Conservation (phyloP, 2,329 filamentous ascomycete species). For the Aspergillus sp. region DNA sequence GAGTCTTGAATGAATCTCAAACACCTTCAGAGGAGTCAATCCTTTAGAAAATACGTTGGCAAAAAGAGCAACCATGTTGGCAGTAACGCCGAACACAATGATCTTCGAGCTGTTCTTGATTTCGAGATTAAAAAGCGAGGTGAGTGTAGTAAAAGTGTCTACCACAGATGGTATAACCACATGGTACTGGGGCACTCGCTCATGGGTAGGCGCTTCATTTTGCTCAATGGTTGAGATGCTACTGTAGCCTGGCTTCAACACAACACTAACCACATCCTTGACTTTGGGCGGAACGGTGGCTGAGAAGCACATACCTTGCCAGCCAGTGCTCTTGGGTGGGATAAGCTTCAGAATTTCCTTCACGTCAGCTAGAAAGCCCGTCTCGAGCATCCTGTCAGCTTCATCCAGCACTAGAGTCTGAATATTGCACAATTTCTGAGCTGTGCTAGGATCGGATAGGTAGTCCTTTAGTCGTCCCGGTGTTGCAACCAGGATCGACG, state of each 20-base stretch:
- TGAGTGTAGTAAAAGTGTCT: conserved; percentile 48
- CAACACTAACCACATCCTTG: conserved; percentile 70
- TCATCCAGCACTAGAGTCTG: conserved; percentile 52
- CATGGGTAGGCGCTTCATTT: conserved; percentile 74
- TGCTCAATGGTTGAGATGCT: conserved; percentile 81
- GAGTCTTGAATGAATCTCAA: conserved; percentile 75
- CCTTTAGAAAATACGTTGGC: conserved; percentile 52
- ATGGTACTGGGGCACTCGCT: conserved; percentile 51
- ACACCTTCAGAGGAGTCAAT: conserved; percentile 39
- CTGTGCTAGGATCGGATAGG: conserved; percentile 42
- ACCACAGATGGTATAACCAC: conserved; percentile 45
- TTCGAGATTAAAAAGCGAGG: conserved; percentile 49
- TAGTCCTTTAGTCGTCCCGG: conserved; percentile 51
- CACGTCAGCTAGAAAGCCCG: conserved; percentile 51
- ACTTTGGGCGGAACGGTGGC: conserved; percentile 85
- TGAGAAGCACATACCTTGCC: conserved; percentile 73
- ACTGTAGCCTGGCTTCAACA: conserved; percentile 64
- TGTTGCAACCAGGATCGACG: conserved; percentile 47
- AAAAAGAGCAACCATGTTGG: conserved; percentile 62
- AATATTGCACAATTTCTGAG: conserved; percentile 48
- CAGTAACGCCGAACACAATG: conserved; percentile 82
- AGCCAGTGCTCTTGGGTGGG: conserved; percentile 49
- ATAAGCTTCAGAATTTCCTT: conserved; percentile 53
- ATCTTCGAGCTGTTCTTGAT: conserved; percentile 67
- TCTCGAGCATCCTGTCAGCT: conserved; percentile 35